These are phyloP conservation scores for Nephromyces sp. DNA, from an alignment of 169 alveolate species.

Conservation along the genomic window DNA sequence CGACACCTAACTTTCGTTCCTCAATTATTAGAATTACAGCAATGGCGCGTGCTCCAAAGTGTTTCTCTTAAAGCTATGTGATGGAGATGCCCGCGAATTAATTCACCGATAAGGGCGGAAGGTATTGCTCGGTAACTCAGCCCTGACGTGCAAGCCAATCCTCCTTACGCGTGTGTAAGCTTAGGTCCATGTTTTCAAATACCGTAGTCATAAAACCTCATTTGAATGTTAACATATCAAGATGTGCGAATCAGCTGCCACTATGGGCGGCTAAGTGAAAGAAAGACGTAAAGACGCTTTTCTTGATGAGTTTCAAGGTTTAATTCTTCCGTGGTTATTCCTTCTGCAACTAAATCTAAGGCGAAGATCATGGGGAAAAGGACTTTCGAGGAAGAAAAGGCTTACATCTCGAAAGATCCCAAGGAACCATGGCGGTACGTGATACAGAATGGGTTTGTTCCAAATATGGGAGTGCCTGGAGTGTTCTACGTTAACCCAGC, in stretches of 20 bases:
- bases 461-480: slow-evolving; percentile 69
- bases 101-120: too few relatives aligned
- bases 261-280: neutral
- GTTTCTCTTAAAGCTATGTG: too few relatives aligned
- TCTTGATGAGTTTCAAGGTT: neutral
- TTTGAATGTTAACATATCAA: neutral
- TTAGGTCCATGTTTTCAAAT: neutral
- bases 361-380: neutral
- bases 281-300: neutral
- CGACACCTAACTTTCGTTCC: too few relatives aligned
- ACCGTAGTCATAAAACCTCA: too few relatives aligned
- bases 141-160: too few relatives aligned
- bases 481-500: slow-evolving; percentile 56
- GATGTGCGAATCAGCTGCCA: slow-evolving; percentile 4
- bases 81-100: too few relatives aligned
- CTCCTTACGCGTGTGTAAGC: neutral
- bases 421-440: neutral
- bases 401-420: slow-evolving; percentile 1
- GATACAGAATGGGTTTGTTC: slow-evolving; percentile 59
- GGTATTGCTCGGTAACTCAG: too few relatives aligned
- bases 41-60: too few relatives aligned
- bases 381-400: slow-evolving; percentile 15
- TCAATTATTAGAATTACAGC: too few relatives aligned
- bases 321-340: neutral
- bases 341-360: slow-evolving; percentile 5